Evolutionary conservation across 108 stramenopile genomes (phyloP).

Genomic region (Fistulifera solaris): DNA sequence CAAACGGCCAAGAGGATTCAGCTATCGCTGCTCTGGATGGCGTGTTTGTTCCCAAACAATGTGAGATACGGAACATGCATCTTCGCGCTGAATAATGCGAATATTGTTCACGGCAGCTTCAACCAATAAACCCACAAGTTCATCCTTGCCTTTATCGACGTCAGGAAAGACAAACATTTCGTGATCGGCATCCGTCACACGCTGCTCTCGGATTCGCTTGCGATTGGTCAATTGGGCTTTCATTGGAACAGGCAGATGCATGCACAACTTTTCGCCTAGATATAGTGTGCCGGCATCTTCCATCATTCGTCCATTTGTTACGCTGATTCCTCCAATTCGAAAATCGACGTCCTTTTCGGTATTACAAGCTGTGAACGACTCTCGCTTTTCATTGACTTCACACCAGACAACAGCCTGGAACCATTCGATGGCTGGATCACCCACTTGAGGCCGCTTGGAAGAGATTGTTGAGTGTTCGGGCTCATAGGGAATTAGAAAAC

Average conservation of each 20-base stretch:
- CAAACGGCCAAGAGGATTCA: no score
- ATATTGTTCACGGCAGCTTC: slow-evolving; percentile 24
- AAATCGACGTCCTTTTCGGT: slow-evolving; percentile 29
- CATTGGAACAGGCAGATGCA: slow-evolving; percentile 24
- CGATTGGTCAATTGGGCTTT: slow-evolving; percentile 22
- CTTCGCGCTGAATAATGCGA: slow-evolving; percentile 22
- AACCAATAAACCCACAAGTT: slow-evolving; percentile 25
- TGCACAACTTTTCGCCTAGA: slow-evolving; percentile 48
- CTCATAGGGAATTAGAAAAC: slow-evolving; percentile 43
- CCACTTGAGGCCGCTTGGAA: slow-evolving; percentile 2
- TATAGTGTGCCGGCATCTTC: slow-evolving; percentile 30
- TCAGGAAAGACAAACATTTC: slow-evolving; percentile 10
- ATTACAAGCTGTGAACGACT: slow-evolving; percentile 26
- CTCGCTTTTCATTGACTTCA: slow-evolving; percentile 58
- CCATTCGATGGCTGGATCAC: slow-evolving; percentile 26
- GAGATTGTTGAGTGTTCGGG: background rate
- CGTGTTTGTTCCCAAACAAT: slow-evolving; percentile 65
- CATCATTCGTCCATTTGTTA: slow-evolving; percentile 14
- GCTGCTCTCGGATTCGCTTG: background rate
- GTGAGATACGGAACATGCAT: slow-evolving; percentile 58
- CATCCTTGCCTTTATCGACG: background rate
- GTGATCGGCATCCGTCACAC: slow-evolving; percentile 13
- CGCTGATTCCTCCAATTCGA: slow-evolving; percentile 34
- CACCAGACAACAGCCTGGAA: slow-evolving; percentile 44
- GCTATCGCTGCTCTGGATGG: no score